A percentile compares a stretch with the other conserved stretches of the same genome.
These are phyloP conservation scores for Galerina sulciceps DNA, from an alignment of 768 basidiomycete genomes.

Conservation along the genomic window DNA sequence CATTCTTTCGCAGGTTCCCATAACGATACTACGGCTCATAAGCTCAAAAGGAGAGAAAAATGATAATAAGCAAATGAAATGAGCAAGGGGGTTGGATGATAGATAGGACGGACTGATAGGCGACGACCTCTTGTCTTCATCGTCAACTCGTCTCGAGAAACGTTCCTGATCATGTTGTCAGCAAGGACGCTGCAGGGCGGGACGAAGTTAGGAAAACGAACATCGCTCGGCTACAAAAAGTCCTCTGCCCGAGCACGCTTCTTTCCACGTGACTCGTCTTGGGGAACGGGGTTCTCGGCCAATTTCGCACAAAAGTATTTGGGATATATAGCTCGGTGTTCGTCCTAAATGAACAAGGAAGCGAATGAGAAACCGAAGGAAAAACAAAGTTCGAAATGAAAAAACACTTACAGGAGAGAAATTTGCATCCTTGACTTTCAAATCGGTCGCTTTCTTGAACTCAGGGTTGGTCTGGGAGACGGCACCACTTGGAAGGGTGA, in stretches of 20 bases:
- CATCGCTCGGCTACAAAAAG: slow-evolving; percentile 53
- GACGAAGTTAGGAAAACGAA: neutral
- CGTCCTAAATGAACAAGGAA: slow-evolving; percentile 55
- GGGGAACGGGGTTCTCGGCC: slow-evolving; percentile 29
- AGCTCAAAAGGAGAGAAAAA: slow-evolving; percentile 12
- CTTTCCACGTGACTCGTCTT: slow-evolving; percentile 76
- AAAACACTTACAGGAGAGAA: slow-evolving; percentile 69
- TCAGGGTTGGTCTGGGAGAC: slow-evolving; percentile 69
- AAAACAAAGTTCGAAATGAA: neutral
- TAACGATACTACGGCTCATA: neutral
- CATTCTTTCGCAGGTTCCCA: slow-evolving; percentile 3
- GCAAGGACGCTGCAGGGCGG: neutral
- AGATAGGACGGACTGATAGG: slow-evolving; percentile 28
- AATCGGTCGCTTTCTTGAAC: slow-evolving; percentile 75
- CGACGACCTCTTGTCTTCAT: neutral
- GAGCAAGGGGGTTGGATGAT: slow-evolving; percentile 13
- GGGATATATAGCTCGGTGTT: slow-evolving; percentile 67
- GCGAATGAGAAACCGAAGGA: neutral
- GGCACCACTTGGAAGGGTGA: slow-evolving; percentile 58
- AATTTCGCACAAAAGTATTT: slow-evolving; percentile 64
- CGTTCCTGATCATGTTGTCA: neutral
- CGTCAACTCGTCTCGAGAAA: neutral
- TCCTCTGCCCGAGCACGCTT: slow-evolving; percentile 89
- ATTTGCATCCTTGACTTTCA: slow-evolving; percentile 79
- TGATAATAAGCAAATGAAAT: slow-evolving; percentile 17